Evolutionary conservation across 2,329 filamentous ascomycete genomes (phyloP), one percentile per base, ranked within the genome.

Genomic region (Pyrenophora seminiperda): DNA sequence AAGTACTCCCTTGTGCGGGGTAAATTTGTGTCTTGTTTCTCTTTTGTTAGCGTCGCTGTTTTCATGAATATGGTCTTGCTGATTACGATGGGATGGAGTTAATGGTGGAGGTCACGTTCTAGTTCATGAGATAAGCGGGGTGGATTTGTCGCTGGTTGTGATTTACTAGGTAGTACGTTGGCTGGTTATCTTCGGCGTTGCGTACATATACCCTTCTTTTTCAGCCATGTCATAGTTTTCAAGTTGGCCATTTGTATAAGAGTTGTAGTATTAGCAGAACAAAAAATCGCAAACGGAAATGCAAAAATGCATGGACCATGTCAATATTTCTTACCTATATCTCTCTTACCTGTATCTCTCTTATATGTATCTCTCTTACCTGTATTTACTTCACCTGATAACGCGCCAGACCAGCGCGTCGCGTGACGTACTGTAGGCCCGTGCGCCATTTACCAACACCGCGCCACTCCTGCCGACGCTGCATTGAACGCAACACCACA

Each of bases 401-500:
- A 14, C 53, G 54, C 50, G 51, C 29, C 13, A n/a, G n/a, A 36
- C 19, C 27, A 50, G 54, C 60, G 58, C 44, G 47, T 42, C 54
- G 50, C 54, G 52, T 50, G 22, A 43, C 36, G 34, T 31, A 20
- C 7, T 7, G 1, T 9, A 7, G 15, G 44, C 9, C 44, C 36
- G 29, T 47, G 44, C 44, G 13, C 14, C 9, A 14, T 29, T 11
- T 5, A 27, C 20, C 43, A 40, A 39, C 42, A 42, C 24, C 15
- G 27, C 15, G 27, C 11, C n/a, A 22, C 30, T 22, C 24, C 33
- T 19, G n/a, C 36, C 37, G 24, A 27, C 36, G 22, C 29, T 39
- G 24, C 37, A 18, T 31, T 11, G 29, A 42, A 42, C 30, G 17
- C 31, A 18, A 29, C n/a, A 34, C 17, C 45, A 48, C 36, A 47